Evolutionary conservation across 2,329 filamentous ascomycete genomes (phyloP), one percentile per base, ranked within the genome.

Genomic region (Colletotrichum liaoningense): DNA sequence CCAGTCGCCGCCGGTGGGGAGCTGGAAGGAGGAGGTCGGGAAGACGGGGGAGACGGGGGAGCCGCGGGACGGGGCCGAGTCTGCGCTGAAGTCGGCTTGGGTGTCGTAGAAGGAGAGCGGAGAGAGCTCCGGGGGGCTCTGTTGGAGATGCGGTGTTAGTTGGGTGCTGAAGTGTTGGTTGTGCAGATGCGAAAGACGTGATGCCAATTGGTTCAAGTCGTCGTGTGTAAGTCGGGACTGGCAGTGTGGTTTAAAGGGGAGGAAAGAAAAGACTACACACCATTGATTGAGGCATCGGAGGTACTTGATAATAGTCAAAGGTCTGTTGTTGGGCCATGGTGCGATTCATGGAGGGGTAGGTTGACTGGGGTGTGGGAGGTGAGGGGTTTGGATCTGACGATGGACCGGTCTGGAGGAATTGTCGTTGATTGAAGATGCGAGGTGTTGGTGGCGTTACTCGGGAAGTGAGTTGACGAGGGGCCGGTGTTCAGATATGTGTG

Each of bases 31-130:
- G 60, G 77, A 79, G 59, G 80, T 75, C 22, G 70, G 70, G 38
- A 80, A 79, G 56, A 80, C 63, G 58, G 81, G 80, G 0, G 81
- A 83, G 28, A 77, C 69, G 28, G 77, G 77, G 5, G 78, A 79
- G 33, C 75, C 76, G 11, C 81, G 79, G 19, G 82, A 82, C n/a
- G 79, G 76, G 5, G 81, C 79, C 35, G 82, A 82, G 76, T 83
- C 81, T 38, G 79, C 80, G 60, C 78, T 78, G 76, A 81, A 80
- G 73, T 83, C 81, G 49, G 78, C 74, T 33, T 77, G 75, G 16
- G 60, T 57, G 67, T 76, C 75, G 74, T 76, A 76, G 65, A 73
- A 75, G 3, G 75, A 75, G 60, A 72, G 72, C 8, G 74, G 74
- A 4, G 75, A 76, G 33, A 76, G 66, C 57, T 76, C 69, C 16